A percentile compares a stretch with the other conserved stretches of the same genome.
Conservation (phyloP, 495 filamentous ascomycete species). For the Hypoxylon lienhwacheense region DNA sequence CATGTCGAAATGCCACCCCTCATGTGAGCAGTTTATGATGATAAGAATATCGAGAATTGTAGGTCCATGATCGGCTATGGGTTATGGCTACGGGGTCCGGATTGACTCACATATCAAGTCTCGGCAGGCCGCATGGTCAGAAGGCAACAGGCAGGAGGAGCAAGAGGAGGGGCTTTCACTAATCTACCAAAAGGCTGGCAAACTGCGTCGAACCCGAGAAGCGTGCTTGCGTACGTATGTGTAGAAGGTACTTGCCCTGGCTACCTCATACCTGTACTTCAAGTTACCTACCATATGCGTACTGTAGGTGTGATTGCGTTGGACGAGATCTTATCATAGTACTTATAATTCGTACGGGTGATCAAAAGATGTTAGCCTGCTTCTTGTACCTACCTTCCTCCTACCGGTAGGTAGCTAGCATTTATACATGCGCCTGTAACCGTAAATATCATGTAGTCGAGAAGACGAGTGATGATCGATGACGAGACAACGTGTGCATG, state of each 20-base stretch:
- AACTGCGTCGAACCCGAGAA: background rate
- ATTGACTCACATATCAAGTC: slow-evolving; percentile 4
- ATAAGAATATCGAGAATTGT: background rate
- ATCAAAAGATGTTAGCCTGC: slow-evolving; percentile 6
- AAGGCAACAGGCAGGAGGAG: slow-evolving; percentile 6
- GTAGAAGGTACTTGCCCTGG: too few species aligned
- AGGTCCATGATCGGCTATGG: background rate
- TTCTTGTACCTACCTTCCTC: slow-evolving; percentile 5
- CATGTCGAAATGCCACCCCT: background rate
- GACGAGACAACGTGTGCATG: too few species aligned
- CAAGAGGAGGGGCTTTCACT: background rate
- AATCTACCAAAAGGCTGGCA: slow-evolving; percentile 3
- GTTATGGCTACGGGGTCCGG: too few species aligned
- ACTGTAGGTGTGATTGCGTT: too few species aligned
- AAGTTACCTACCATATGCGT: too few species aligned
- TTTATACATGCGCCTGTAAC: background rate
- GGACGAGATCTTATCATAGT: slow-evolving; percentile 7
- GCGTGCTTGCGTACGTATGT: background rate
- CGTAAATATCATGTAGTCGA: background rate
- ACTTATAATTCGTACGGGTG: slow-evolving; percentile 29
- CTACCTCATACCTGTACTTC: too few species aligned
- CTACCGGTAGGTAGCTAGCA: background rate
- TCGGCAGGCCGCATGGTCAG: slow-evolving; percentile 17
- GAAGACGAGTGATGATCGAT: too few species aligned
- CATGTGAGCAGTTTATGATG: background rate